Base-by-base conservation (phyloP, 1,139 yeast species). In the Nakaseomyces uthaithaninus region DNA sequence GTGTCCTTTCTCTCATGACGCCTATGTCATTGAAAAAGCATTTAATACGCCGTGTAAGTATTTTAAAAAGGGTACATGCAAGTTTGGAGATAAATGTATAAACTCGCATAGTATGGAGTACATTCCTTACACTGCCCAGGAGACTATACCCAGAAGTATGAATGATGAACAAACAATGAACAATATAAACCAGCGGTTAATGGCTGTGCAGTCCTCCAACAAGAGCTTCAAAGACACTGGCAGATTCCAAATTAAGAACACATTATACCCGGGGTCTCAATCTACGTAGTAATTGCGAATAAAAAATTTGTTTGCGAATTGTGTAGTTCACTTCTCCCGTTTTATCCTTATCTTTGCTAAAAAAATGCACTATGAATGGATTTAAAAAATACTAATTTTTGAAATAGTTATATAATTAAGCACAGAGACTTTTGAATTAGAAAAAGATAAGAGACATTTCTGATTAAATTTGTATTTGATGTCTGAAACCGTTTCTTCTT, bases 1-100 rank as follows among this genome's bases (percentile, higher is more conserved):
- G 2, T 91, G 97, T 61, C 96, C 96, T 2, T 91, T 91, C 56
- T 80, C 94, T 33, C 97, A 91, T 59, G 74, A 83, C 36, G 62
- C 76, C 42, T 62, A 73, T 14, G 25, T 24, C 18, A 39, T 42
- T 23, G 31, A 37, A 24, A 66, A 50, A 3, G 54, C 71, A 33
- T 87, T 80, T 46, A 75, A 74, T 47, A 72, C 82, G 24, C 94
- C 94, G 7, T 89, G 97, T 69, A 87, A 86, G 67, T 89, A 87
- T 61, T 89, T 85, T 61, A 93, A 83, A 55, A 84, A 84, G 65
- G 97, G 97, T 10, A 86, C 86, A 59, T 89, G 97, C 63, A 87
- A 86, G 62, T 89, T 89, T 63, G 97, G 97, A 3, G 67, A 76
- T 42, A 87, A 85, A 57, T 89, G 97, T 67, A 96, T 95, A 2